A percentile compares a stretch with the other conserved stretches of the same genome.
Evolutionary conservation across 2,329 filamentous ascomycete species (phyloP).

Genomic region (Colletotrichum eleusines): DNA sequence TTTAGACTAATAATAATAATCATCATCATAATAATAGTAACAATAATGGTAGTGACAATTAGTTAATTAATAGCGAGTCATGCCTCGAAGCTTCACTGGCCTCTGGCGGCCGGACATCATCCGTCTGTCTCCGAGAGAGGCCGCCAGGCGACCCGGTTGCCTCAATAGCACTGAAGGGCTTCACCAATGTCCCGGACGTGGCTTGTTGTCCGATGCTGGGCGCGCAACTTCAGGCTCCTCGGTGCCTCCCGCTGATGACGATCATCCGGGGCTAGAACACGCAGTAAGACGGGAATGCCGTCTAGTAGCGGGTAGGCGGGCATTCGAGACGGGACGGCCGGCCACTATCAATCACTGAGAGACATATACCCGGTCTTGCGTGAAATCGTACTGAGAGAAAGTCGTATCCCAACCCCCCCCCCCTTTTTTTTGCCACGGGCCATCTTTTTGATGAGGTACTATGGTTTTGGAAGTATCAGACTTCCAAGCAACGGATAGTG

Average conservation of each 20-base stretch:
- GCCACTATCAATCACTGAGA: neutral
- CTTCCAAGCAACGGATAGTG: neutral
- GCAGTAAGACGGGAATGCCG: neutral
- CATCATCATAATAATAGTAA: too few relatives aligned
- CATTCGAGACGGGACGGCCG: neutral
- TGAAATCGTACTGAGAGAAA: neutral
- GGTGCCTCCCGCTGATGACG: neutral
- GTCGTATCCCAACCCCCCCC: too few relatives aligned
- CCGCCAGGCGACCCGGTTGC: neutral
- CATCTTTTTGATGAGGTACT: neutral
- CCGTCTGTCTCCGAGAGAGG: neutral
- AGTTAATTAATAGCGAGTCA: neutral
- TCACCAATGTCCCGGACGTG: neutral
- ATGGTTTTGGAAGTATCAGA: neutral
- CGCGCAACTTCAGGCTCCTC: neutral
- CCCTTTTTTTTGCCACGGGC: neutral
- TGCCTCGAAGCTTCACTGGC: neutral
- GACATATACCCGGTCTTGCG: slow-evolving; percentile 20
- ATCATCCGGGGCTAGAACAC: neutral
- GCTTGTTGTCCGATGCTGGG: neutral
- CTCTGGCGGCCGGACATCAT: neutral
- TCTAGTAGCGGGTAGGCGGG: neutral
- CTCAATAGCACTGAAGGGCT: neutral
- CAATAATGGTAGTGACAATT: too few relatives aligned
- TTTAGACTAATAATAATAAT: too few relatives aligned